Evolutionary conservation across 352 stramenopile species (phyloP), one percentile per base, ranked within the genome.

Genomic region (Phytophthora chlamydospora): DNA sequence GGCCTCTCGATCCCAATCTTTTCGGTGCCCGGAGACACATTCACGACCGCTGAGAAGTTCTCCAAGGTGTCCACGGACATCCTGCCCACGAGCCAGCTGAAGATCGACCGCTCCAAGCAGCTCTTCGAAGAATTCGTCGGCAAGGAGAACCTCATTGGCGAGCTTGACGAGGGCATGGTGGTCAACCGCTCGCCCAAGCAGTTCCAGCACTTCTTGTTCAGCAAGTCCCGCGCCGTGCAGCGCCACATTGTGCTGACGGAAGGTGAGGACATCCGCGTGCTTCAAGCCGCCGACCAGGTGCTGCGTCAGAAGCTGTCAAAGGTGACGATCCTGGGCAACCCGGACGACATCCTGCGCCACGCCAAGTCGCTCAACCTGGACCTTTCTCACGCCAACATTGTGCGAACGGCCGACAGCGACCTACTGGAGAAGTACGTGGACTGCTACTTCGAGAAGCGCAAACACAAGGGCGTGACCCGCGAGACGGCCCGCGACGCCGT

Each of bases 201-300:
- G 46, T 95, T 95, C 62, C 78, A 93, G 62, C 83, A 96, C 68
- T 91, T 88, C 58, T 55, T 94, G n/a, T 89, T 91, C 51, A 80
- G 74, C 73, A 92, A 93, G 63, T 81, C 86, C 0, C 83, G 83
- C 9, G 58, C 66, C 0, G 78, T 89, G 3, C 71, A 92, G 67
- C 80, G 85, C 24, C 84, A 89, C 56, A 94, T 96, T 59, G 83
- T 97, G 16, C 66, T 96, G 24, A 89, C 89, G 1, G 89, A 97
- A 56, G 88, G 87, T 6, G 75, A 90, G 45, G 89, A 97, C 53
- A 80, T 89, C 12, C 80, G 89, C 10, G 72, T 97, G 27, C 68
- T 97, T 10, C 76, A 92, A 44, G 89, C 89, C 8, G 87, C 89
- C 0, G 80, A 89, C 51, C 83, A 96, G 54, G 70, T 88, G 9